phyloP scores from a whole-genome alignment of 2,329 filamentous ascomycete species.

The Mariannaea elegans region DNA sequence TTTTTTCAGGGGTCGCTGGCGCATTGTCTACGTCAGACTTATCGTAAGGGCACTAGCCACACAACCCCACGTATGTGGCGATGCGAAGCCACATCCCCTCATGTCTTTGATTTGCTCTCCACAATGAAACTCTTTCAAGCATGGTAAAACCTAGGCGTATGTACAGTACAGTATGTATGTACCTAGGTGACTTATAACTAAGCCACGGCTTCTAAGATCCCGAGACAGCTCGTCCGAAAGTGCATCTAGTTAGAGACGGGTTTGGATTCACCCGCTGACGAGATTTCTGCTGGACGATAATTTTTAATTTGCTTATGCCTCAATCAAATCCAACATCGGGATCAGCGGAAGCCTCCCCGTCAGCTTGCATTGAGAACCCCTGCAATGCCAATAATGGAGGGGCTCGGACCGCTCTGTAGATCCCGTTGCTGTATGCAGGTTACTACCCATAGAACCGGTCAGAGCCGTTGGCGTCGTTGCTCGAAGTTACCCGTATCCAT shows the following conservation, averaged over 20 bases:
- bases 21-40: constrained; percentile 13
- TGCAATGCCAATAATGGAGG: background rate
- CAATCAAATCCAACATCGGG: background rate
- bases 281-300: too few relatives aligned
- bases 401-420: constrained; percentile 5
- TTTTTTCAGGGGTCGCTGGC: constrained; percentile 35
- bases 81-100: constrained; percentile 10
- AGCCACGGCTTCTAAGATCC: background rate
- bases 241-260: background rate
- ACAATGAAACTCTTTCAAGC: background rate
- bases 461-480: background rate
- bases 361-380: constrained; percentile 11
- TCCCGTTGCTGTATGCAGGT: constrained; percentile 8
- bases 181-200: too few relatives aligned
- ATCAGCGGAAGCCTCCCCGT: constrained; percentile 6
- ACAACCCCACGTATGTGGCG: background rate
- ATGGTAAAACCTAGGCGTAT: background rate
- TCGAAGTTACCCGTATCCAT: background rate
- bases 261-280: background rate
- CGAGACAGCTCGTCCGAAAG: constrained; percentile 7
- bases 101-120: background rate
- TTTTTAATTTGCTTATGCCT: too few relatives aligned
- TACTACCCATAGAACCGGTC: constrained; percentile 1
- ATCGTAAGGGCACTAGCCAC: constrained; percentile 7
- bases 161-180: too few relatives aligned